Evolutionary conservation across 495 filamentous ascomycete species (phyloP).

Genomic region (Penicillium bovifimosum): DNA sequence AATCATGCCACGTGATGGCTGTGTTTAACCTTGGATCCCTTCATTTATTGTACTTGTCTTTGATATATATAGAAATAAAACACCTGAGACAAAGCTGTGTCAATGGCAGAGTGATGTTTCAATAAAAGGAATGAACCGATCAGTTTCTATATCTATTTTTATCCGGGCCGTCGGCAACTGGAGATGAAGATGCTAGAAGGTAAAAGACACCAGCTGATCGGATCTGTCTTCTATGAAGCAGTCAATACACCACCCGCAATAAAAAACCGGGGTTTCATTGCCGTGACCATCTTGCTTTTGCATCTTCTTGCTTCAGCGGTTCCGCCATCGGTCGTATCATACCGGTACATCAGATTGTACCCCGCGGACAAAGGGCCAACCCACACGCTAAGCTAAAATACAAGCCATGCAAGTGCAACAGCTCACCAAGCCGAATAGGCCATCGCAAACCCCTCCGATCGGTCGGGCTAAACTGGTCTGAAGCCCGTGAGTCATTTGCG

Average conservation of each 20-base stretch:
- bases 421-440: not conserved
- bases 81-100: too few species aligned
- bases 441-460: conserved; percentile 5
- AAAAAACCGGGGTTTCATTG: conserved; percentile 9
- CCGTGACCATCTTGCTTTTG: not conserved
- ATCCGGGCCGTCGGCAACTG: not conserved
- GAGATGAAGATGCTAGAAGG: not conserved
- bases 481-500: conserved; percentile 21
- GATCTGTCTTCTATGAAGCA: not conserved
- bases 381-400: not conserved
- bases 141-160: not conserved
- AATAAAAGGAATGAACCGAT: not conserved
- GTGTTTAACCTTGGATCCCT: not conserved
- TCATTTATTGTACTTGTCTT: not conserved
- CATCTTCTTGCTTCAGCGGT: not conserved
- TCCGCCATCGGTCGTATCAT: too few species aligned
- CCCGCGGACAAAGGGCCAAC: conserved; percentile 5
- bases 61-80: not conserved
- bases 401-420: not conserved
- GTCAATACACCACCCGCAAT: not conserved
- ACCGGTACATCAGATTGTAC: not conserved
- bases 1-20: conserved; percentile 2
- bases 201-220: conserved; percentile 10
- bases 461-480: conserved; percentile 10
- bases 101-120: too few species aligned